Evolutionary conservation across 1,139 yeast species (phyloP), one percentile per base, ranked within the genome.

Genomic region (Yamadazyma pseudoaaseri): DNA sequence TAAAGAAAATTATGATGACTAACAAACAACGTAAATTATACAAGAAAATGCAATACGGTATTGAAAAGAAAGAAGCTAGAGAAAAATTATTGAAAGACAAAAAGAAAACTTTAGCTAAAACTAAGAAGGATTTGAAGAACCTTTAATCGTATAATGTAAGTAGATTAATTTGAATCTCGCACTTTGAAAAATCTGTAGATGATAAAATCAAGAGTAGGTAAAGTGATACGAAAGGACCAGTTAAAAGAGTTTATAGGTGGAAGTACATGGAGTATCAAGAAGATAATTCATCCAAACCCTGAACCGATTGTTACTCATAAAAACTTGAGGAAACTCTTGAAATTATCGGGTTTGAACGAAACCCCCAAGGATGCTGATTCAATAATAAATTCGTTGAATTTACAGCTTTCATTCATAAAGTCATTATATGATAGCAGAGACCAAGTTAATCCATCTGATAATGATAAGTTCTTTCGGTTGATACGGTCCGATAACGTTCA

Each of bases 1-100:
- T 87, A 64, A 85, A 83, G 68, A 83, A 80, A 77, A 87, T 89
- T 58, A 92, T 92, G 98, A 90, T 92, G 97, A 77, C 94, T 49
- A 90, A 89, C 70, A 92, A 90, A 64, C 96, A 92, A 68, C 85
- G 90, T 73, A 87, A 86, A 65, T 74, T 90, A 49, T 92, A 92
- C 73, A 84, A 85, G 70, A 86, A 86, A 81, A 86, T 92, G 95
- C 94, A 87, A 70, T 82, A 87, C 58, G 94, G 96, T 39, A 79
- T 85, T 52, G 82, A 84, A 39, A 81, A 86, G 76, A 86, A 87
- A 65, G 92, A 86, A 56, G 76, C 76, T 39, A 80, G 94, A 62
- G 79, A 79, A 51, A 85, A 83, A 38, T 79, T 76, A 36, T 73
- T 92, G 58, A 71, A 78, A 49, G 76, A 79, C 69, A 89, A 89